A percentile compares a stretch with the other conserved stretches of the same genome.
phyloP scores from a whole-genome alignment of 768 basidiomycete genomes.

The Leccinum disarticulatum region DNA sequence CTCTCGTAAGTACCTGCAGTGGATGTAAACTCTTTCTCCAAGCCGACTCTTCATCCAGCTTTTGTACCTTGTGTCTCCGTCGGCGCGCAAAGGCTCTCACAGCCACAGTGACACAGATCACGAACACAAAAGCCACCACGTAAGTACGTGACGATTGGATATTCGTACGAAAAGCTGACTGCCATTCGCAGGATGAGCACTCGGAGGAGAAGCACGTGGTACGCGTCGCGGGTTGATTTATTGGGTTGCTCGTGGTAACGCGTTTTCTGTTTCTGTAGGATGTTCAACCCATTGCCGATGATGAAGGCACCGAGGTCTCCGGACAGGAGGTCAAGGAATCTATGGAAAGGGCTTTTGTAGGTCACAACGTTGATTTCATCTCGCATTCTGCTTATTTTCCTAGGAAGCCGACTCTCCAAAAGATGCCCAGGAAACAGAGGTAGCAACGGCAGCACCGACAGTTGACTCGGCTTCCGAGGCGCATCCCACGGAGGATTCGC shows the following conservation, averaged over 20 bases:
- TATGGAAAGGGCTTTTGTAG: slow-evolving; percentile 25
- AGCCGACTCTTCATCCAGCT: slow-evolving; percentile 17
- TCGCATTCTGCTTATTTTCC: slow-evolving; percentile 4
- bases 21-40: not conserved
- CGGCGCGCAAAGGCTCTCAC: slow-evolving; percentile 26
- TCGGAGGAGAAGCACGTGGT: slow-evolving; percentile 16
- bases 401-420: slow-evolving; percentile 35
- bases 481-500: not conserved
- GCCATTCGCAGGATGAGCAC: slow-evolving; percentile 14
- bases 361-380: slow-evolving; percentile 8
- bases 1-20: slow-evolving; percentile 22
- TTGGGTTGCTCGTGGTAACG: not conserved
- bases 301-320: slow-evolving; percentile 32
- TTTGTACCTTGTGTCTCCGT: slow-evolving; percentile 33
- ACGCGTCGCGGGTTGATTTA: slow-evolving; percentile 5
- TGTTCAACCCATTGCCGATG: slow-evolving; percentile 23
- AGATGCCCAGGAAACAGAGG: slow-evolving; percentile 29
- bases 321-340: slow-evolving; percentile 33
- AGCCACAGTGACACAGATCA: slow-evolving; percentile 18
- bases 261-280: slow-evolving; percentile 10
- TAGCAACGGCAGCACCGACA: slow-evolving; percentile 7
- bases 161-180: slow-evolving; percentile 13
- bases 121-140: slow-evolving; percentile 20
- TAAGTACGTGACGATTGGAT: slow-evolving; percentile 16
- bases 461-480: not conserved